Base-by-base conservation (phyloP, 805 yeast species). In the Starmerella powellii region DNA sequence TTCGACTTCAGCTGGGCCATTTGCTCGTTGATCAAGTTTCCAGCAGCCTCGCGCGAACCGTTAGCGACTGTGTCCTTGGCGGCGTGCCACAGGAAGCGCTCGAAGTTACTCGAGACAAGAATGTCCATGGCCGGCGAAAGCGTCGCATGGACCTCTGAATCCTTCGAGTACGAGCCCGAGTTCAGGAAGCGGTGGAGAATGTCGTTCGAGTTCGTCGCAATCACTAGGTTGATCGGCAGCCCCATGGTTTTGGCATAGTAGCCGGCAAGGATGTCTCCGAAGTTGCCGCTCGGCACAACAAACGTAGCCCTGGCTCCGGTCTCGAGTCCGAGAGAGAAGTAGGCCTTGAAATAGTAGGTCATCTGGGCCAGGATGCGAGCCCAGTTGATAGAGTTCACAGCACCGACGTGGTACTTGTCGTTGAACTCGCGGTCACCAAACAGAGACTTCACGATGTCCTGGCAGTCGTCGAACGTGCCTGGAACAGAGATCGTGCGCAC, bases 121-220 rank as follows among this genome's bases (percentile, higher is more conserved):
- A 91, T 91, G 63, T 91, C 99, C 99, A 91, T 91, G 34, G 99
- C 99, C 50, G 99, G 99, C 2, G 96, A 84, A 55, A 78, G 67
- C 11, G 97, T 87, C 27, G 88, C 86, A 59, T 80, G 83, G 36
- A 85, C 97, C 36, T 63, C 68, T 28, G 69, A 68, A 24, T 65
- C 68, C 69, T 85, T 87, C 55, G 80, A 86, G 58, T 91, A 91
- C 49, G 73, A 70, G 47, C 95, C 97, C 13, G 86, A 64, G 57
- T 80, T 79, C 64, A 91, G 65, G 69, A 91, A 91, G 64, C 99
- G 78, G 65, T 91, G 84, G 58, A 91, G 73, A 52, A 91, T 91
- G 59, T 91, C 95, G 59, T 91, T 91, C 58, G 84, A 88, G 60
- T 91, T 91, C 23, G 99, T 91, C 35, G 97, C 97, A 56, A 91